Conservation (phyloP, 371 early-diverging fungal genomes). For the Capillidium rhysosporum region DNA sequence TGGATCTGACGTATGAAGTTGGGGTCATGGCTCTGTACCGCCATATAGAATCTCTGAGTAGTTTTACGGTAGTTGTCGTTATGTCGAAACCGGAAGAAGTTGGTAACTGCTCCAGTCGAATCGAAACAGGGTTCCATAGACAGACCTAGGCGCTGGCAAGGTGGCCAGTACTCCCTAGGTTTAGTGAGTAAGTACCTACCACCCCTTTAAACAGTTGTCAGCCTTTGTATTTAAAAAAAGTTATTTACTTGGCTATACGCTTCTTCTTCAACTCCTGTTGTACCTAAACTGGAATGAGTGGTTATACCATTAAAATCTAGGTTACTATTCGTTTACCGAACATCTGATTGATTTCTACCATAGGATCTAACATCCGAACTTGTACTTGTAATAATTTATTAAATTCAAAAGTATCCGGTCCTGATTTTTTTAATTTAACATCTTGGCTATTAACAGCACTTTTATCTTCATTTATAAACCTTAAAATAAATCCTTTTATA, state of each 20-base stretch:
- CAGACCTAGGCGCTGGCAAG: slow-evolving; percentile 39
- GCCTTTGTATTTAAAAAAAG: slow-evolving; percentile 6
- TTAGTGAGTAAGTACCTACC: slow-evolving; percentile 41
- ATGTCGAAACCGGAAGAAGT: slow-evolving; percentile 43
- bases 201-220: slow-evolving; percentile 6
- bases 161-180: slow-evolving; percentile 62
- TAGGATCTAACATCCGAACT: slow-evolving; percentile 48
- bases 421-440: background rate
- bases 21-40: slow-evolving; percentile 54
- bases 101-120: slow-evolving; percentile 12
- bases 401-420: background rate
- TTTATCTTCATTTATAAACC: background rate
- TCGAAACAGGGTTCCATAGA: slow-evolving; percentile 40
- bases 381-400: slow-evolving; percentile 36
- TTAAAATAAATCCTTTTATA: no score
- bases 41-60: slow-evolving; percentile 47
- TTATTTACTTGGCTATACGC: slow-evolving; percentile 11
- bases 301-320: background rate
- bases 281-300: slow-evolving; percentile 8
- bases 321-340: slow-evolving; percentile 64
- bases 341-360: slow-evolving; percentile 69
- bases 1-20: slow-evolving; percentile 44
- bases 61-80: slow-evolving; percentile 43
- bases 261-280: slow-evolving; percentile 25
- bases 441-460: background rate